Base-by-base conservation (phyloP, 306 rosid genomes). In the Fagus crenata region DNA sequence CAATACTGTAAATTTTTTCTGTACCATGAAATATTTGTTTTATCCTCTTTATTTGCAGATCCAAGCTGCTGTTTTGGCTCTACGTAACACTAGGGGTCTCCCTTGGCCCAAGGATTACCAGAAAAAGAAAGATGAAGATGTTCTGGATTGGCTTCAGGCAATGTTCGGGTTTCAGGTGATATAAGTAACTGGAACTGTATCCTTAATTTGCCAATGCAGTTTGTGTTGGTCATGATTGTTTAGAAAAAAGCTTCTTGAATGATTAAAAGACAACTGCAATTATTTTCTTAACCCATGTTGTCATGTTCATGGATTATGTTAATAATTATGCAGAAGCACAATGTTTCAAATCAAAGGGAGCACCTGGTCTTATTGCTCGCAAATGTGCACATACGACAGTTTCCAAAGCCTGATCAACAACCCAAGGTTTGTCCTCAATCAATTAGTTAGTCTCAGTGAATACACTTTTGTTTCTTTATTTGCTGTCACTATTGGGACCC, bases 151-250 rank as follows among this genome's bases (percentile, higher is more conserved):
- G 98, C 97, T 95, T 75, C 97, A 93, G 78, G 78, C 85, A 63
- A 90, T 95, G 97, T 95, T 90, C 89, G 98, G 98, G 64, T 95
- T 95, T 89, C 98, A 95, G 98, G 98, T 95, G 61, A 53, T 67
- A 61, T 37, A 46, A 69, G 51, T 53, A 69, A 31, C 70, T 73
- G 67, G 22, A 82, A 2, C 69, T 69, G 40, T 42, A 6, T 58
- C 59, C 0, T n/a, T 77, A 73, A 13, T 77, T 58, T 33, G 32
- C 7, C 59, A 15, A 6, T 77, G 80, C 76, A 55, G 67, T 36
- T 22, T 17, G 36, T 53, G 51, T 42, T 31, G 69, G 76, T 36
- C 58, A 36, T 71, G 55, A 58, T 63, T 40, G 41, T 56, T 69
- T 36, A 14, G 43, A 32, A 15, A 15, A n/a, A 35, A 74, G 49